These are phyloP conservation scores for Sugiyamaella boreocaroliniensis DNA, from an alignment of 805 yeast species.

Conservation along the genomic window DNA sequence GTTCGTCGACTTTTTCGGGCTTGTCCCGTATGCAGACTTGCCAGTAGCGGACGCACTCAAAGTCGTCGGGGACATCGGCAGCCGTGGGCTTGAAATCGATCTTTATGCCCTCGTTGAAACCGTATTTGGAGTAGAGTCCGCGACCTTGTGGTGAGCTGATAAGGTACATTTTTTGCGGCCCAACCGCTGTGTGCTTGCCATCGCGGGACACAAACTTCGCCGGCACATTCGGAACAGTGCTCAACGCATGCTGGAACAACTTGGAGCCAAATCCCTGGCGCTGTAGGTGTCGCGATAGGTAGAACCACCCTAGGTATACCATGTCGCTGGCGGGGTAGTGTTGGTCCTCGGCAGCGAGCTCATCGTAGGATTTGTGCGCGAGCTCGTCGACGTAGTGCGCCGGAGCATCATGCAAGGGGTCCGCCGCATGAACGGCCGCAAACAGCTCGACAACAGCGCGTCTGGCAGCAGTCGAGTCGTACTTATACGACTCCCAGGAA, in stretches of 20 bases:
- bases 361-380: conserved; percentile 5
- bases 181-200: conserved; percentile 8
- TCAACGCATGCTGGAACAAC: conserved; percentile 7
- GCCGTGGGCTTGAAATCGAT: background rate
- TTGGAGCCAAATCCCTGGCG: conserved; percentile 14
- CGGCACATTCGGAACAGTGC: conserved; percentile 4
- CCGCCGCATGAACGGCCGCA: background rate
- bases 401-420: background rate
- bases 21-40: no score
- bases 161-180: conserved; percentile 14
- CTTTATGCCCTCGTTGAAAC: conserved; percentile 2
- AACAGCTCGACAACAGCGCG: background rate
- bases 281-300: conserved; percentile 9
- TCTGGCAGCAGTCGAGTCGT: background rate
- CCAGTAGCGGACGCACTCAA: background rate
- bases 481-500: background rate
- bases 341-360: conserved; percentile 2
- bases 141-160: conserved; percentile 10
- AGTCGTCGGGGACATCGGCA: background rate
- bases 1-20: no score
- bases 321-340: conserved; percentile 6
- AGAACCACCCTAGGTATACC: conserved; percentile 10
- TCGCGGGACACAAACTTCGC: conserved; percentile 6
- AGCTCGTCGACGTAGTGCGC: conserved; percentile 6
- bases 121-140: conserved; percentile 10